These are phyloP conservation scores for Citrus inodora DNA, from an alignment of 345 rosid genomes.

Conservation along the genomic window DNA sequence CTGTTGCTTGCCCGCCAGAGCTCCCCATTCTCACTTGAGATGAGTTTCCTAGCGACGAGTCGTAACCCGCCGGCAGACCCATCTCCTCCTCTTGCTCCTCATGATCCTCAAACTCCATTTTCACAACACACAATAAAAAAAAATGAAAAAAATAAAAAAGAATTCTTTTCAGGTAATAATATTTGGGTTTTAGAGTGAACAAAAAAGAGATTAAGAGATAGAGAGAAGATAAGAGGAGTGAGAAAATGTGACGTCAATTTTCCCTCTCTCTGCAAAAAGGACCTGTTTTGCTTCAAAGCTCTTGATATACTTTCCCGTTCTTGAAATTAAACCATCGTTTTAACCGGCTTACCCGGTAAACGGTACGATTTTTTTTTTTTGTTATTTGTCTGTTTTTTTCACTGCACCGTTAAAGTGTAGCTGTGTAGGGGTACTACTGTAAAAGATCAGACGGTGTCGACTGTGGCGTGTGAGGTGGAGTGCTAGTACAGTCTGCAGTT, in stretches of 20 bases:
- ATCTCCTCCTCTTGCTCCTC: conserved; percentile 68
- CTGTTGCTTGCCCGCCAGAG: not conserved
- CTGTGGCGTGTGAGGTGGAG: conserved; percentile 17
- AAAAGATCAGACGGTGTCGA: conserved; percentile 18
- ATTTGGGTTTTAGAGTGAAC: not conserved
- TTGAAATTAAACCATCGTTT: not conserved
- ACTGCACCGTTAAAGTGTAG: conserved; percentile 19
- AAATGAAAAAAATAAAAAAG: not conserved
- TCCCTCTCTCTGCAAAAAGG: conserved; percentile 7
- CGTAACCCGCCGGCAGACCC: conserved; percentile 41
- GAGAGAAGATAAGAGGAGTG: conserved; percentile 25
- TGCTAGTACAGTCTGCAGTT: conserved; percentile 22
- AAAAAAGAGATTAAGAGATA: not conserved
- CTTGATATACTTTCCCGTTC: conserved; percentile 14
- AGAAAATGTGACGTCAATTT: conserved; percentile 42
- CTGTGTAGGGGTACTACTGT: conserved; percentile 7
- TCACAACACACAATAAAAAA: not conserved
- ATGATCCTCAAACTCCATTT: conserved; percentile 54
- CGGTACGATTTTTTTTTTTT: not conserved
- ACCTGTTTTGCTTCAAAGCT: conserved; percentile 1
- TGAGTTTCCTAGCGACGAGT: conserved; percentile 39
- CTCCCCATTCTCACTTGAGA: conserved; percentile 27
- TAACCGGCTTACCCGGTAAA: conserved; percentile 18
- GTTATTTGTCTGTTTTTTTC: not conserved
- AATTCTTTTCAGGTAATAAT: not conserved